phyloP scores from a whole-genome alignment of 805 yeast species.

The Candida michaelii region DNA sequence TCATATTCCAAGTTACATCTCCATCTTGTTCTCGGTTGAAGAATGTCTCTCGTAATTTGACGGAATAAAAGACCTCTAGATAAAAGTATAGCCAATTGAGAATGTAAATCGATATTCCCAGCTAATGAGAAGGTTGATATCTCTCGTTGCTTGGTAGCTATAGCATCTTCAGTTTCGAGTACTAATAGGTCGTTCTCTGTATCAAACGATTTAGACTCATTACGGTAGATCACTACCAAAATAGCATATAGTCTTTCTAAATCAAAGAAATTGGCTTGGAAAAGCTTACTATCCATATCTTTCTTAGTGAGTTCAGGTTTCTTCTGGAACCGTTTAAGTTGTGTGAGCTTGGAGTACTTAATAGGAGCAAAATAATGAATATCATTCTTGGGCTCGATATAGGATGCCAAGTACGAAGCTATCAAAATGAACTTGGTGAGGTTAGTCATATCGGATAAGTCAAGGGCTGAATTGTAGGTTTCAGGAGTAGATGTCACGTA shows the following conservation, averaged over 20 bases:
- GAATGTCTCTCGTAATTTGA: constrained; percentile 48
- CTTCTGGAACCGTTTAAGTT: constrained; percentile 31
- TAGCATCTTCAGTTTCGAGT: constrained; percentile 29
- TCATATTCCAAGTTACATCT: constrained; percentile 73
- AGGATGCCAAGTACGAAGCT: constrained; percentile 83
- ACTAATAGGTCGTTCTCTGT: constrained; percentile 20
- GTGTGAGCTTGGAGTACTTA: constrained; percentile 30
- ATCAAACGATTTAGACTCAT: constrained; percentile 31
- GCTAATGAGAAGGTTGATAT: constrained; percentile 36
- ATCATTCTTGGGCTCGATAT: constrained; percentile 68
- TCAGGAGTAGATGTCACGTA: constrained; percentile 26
- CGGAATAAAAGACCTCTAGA: constrained; percentile 51
- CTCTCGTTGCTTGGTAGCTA: constrained; percentile 32
- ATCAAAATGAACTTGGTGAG: constrained; percentile 71
- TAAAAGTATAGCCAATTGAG: constrained; percentile 59
- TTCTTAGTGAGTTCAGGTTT: constrained; percentile 30
- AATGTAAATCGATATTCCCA: constrained; percentile 48
- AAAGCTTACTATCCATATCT: constrained; percentile 57
- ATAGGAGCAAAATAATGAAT: constrained; percentile 66
- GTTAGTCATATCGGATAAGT: constrained; percentile 49
- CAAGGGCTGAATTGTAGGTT: constrained; percentile 16
- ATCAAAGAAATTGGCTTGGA: constrained; percentile 73
- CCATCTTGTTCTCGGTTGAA: constrained; percentile 75
- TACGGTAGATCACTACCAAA: constrained; percentile 63
- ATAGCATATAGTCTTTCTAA: constrained; percentile 81